phyloP scores from a whole-genome alignment of 768 basidiomycete genomes.

The Calocybe cyanea region DNA sequence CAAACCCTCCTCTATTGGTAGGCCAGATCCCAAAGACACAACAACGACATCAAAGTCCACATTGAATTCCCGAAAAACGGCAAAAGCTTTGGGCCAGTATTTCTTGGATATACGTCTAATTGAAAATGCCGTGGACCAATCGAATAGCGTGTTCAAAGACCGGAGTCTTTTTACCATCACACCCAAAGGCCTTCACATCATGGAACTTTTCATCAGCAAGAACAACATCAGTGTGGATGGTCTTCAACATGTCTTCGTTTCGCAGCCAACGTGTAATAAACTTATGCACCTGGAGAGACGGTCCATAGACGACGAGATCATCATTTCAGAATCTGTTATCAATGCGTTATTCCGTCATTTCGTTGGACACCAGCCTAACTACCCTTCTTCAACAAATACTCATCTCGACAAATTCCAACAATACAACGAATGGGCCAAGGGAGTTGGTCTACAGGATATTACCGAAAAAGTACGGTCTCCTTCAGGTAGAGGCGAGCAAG shows the following conservation, averaged over 20 bases:
- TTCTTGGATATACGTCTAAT: constrained; percentile 99
- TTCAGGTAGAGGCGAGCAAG: constrained; percentile 40
- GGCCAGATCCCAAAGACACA: constrained; percentile 97
- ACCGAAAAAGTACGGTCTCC: constrained; percentile 61
- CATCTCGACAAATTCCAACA: constrained; percentile 61
- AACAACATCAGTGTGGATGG: constrained; percentile 97
- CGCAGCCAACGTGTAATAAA: constrained; percentile 96
- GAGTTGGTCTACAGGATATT: constrained; percentile 66
- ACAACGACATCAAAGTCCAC: constrained; percentile 99
- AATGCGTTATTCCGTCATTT: constrained; percentile 96
- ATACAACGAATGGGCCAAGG: constrained; percentile 78
- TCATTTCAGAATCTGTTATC: constrained; percentile 90
- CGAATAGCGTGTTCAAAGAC: constrained; percentile 91
- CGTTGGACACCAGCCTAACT: constrained; percentile 83
- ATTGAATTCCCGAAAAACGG: constrained; percentile 99
- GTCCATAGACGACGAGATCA: constrained; percentile 93
- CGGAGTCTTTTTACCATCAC: constrained; percentile 94
- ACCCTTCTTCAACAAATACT: constrained; percentile 44
- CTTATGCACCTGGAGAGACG: constrained; percentile 94
- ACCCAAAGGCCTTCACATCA: constrained; percentile 96
- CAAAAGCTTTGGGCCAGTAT: constrained; percentile 99
- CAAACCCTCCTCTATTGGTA: constrained; percentile 98
- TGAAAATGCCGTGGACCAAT: constrained; percentile 91
- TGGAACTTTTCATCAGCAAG: constrained; percentile 99
- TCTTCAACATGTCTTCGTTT: constrained; percentile 81